Base-by-base conservation (phyloP, 495 filamentous ascomycete genomes). In the Venustampulla echinocandica region DNA sequence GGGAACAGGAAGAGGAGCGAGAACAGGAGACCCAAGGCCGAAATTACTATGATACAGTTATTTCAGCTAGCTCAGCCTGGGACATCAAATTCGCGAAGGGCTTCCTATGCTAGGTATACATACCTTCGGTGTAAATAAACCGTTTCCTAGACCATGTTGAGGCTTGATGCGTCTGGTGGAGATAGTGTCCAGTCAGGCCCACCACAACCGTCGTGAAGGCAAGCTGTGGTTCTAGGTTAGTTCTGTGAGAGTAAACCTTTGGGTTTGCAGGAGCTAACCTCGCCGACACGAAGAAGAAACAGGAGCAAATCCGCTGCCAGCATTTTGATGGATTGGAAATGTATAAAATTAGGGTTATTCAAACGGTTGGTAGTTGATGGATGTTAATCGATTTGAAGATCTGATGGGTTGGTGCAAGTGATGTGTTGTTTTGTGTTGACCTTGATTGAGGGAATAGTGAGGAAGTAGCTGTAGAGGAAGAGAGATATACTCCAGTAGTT, bases 1-100 rank as follows among this genome's bases (percentile, higher is more conserved):
- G 75, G 79, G 18, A 82, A 67, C 35, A 81, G 54, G 70, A 73
- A 76, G 52, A 80, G 50, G 3, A 79, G 53, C 2, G 64, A 66
- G 6, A 74, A 57, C 3, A 80, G 47, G 27, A 80, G 66, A 5
- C 71, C 73, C 40, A 80, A 28, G 4, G 60, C 73, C 13, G 77
- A 73, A n/a, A 82, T 59, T 19, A 79, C 70, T 41, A 39, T 20
- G 56, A n/a, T n/a, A n/a, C n/a, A n/a, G n/a, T n/a, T n/a, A n/a
- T n/a, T n/a, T n/a, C n/a, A n/a, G n/a, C n/a, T n/a, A n/a, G n/a
- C n/a, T n/a, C n/a, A n/a, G n/a, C n/a, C n/a, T n/a, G n/a, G n/a
- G n/a, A n/a, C n/a, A n/a, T n/a, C n/a, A n/a, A n/a, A n/a, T n/a
- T n/a, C n/a, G n/a, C n/a, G n/a, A n/a, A n/a, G n/a, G n/a, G n/a